Base-by-base conservation (phyloP, 768 basidiomycete genomes). In the Tephrocybe sp. region DNA sequence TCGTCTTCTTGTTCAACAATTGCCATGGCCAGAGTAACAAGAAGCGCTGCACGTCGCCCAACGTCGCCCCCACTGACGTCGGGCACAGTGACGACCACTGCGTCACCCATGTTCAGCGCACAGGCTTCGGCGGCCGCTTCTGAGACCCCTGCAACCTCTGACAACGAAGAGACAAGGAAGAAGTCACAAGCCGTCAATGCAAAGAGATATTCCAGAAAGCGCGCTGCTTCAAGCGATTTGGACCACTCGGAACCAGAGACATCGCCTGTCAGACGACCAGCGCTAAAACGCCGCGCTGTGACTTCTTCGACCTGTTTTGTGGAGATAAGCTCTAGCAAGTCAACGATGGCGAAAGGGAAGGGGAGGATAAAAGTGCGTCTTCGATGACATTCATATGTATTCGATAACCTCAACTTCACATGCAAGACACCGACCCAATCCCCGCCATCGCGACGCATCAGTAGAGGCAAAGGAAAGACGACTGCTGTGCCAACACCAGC, bases 131-230 rank as follows among this genome's bases (percentile, higher is more conserved):
- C 69, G 34, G 67, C 66, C 26, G 60, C 51, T 32, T 63, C 74
- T 60, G 75, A 75, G 58, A 82, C 82, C 43, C 82, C 84, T 57
- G 67, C 67, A 34, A 83, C 81, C 25, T 84, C 83, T 51, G 76
- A 78, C 37, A 55, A 60, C 52, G 56, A 67, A 55, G 51, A 61
- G 27, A 43, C 45, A 45, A 47, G 56, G 47, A 53, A 64, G 55
- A 60, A 41, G 18, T 36, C 44, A 37, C 48, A 61, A 53, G 58
- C 41, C 43, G 43, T 37, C 12, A 62, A 57, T 44, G 44, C 31
- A 36, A 55, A 27, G 24, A 38, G 25, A 24, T 38, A 8, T 18
- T 47, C 34, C 31, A 53, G 41, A 21, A 69, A 70, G 53, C 62
- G 67, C 21, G 44, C 56, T 15, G 60, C 60, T 54, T 59, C 61